A percentile compares a stretch with the other conserved stretches of the same genome.
Conservation (phyloP, 768 basidiomycete genomes). For the Leccinum imitatum region DNA sequence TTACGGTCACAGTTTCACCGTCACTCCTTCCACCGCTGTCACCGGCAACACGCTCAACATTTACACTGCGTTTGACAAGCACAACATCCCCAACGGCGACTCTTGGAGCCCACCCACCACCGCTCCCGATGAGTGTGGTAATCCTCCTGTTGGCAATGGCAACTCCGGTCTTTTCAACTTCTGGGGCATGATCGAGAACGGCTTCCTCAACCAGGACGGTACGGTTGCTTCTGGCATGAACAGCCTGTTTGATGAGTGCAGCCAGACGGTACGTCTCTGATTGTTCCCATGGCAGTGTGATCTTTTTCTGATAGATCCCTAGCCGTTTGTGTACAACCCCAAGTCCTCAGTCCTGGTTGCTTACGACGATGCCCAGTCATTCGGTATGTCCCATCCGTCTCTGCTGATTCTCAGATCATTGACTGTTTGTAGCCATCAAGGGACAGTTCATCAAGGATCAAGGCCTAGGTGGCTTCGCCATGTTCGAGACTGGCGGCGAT, state of each 20-base stretch:
- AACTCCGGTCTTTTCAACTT: constrained; percentile 58
- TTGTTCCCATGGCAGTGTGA: not conserved
- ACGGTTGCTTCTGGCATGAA: constrained; percentile 52
- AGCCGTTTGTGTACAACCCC: constrained; percentile 71
- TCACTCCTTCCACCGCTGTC: constrained; percentile 25
- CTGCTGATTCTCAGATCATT: not conserved
- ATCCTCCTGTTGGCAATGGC: constrained; percentile 39
- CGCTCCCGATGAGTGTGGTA: constrained; percentile 60
- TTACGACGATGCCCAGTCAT: constrained; percentile 64
- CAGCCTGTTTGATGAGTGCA: constrained; percentile 63
- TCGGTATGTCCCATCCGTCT: constrained; percentile 37
- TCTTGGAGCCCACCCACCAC: constrained; percentile 50
- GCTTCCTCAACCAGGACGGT: constrained; percentile 50
- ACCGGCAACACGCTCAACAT: constrained; percentile 33
- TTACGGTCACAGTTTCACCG: constrained; percentile 75
- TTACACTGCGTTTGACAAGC: constrained; percentile 53
- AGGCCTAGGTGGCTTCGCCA: constrained; percentile 42
- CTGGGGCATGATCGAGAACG: constrained; percentile 57
- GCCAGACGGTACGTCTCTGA: constrained; percentile 59
- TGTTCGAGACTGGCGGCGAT: constrained; percentile 48
- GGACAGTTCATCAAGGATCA: constrained; percentile 38
- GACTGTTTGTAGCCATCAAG: constrained; percentile 36
- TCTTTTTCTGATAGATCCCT: constrained; percentile 2
- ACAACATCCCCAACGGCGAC: constrained; percentile 50
- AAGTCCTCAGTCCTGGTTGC: constrained; percentile 56